Base-by-base conservation (phyloP, 805 yeast genomes). In the Barnettozyma vustinii region DNA sequence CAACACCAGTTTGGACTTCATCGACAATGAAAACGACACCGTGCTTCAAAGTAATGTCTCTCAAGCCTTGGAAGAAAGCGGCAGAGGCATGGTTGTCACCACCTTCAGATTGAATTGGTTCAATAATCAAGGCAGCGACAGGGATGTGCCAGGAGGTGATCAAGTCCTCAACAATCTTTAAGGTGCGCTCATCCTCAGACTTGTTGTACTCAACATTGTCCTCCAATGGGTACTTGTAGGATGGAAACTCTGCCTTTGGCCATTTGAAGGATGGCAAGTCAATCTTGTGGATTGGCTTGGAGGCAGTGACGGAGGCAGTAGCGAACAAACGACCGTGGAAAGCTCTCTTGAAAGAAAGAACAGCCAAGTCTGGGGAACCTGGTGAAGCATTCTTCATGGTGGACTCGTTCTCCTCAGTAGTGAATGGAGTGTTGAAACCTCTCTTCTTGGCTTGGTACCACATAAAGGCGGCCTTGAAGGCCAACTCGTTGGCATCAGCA, bases 291-390 rank as follows among this genome's bases (percentile, higher is more conserved):
- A 92, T 79, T 56, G 97, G 96, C 75, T 89, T 92, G 49, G 97
- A 89, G 67, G 96, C 81, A 37, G 98, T 91, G 56, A 88, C 81
- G 7, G 96, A 86, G 40, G 87, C 90, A 48, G 96, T 79, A 21
- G 96, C 98, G 71, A 91, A 89, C 55, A 90, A 71, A 70, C 98
- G 82, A 56, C 98, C 98, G 66, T 91, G 98, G 86, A 91, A 92
- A 27, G 94, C 94, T 56, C 81, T 77, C 68, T 83, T 82, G 71
- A 91, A 91, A 5, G 97, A 89, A 56, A 92, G 64, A 53, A 91
- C 85, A 45, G 96, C 89, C 58, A 87, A 69, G 35, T 85, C 86
- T 33, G 97, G 96, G 43, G 96, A 78, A 50, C 97, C 97, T 46
- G 98, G 98, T 25, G 87, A 77, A 58, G 75, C 71, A 68, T 89